Base-by-base conservation (phyloP, 345 rosid genomes). In the Linum tenue region DNA sequence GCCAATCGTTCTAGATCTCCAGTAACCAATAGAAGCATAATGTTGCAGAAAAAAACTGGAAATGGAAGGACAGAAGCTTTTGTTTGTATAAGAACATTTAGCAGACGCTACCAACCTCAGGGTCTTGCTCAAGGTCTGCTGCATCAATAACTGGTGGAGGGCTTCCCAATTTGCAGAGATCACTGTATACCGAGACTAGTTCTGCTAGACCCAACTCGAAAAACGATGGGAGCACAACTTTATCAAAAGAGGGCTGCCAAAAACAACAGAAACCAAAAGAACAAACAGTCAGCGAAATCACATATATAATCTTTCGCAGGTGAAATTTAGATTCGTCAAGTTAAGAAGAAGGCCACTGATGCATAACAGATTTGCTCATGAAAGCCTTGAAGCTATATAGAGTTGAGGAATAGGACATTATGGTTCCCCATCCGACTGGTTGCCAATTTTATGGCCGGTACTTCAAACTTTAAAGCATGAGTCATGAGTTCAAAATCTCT, bases 201-300 rank as follows among this genome's bases (percentile, higher is more conserved):
- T 88, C 91, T 56, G 76, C 86, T 71, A 91, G 76, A 68, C 98
- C 94, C 65, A 89, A 31, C 77, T 91, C 98, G 10, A 79, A 73
- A 74, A 88, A 77, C 36, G 98, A 81, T 69, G 98, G 86, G 56
- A 87, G 83, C 6, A 70, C 69, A 62, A 91, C 73, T 76, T 84
- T 86, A 40, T 73, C 84, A 72, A 86, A 88, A 57, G 98, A 89
- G 94, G 82, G 80, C 60, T 31, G 69, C 67, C 58, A 73, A 10
- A 22, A 22, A 48, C 38, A 58, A 63, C 55, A 64, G 4, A 75
- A n/a, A 67, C 65, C 67, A 43, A 64, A 55, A 7, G 42, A 15
- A 10, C 37, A 16, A 16, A 55, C 64, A 56, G 60, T 60, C 4
- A 71, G 22, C 16, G 39, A 51, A 15, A 22, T 7, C 4, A 57